phyloP scores from a whole-genome alignment of 108 stramenopile species.

The Seminavis robusta region DNA sequence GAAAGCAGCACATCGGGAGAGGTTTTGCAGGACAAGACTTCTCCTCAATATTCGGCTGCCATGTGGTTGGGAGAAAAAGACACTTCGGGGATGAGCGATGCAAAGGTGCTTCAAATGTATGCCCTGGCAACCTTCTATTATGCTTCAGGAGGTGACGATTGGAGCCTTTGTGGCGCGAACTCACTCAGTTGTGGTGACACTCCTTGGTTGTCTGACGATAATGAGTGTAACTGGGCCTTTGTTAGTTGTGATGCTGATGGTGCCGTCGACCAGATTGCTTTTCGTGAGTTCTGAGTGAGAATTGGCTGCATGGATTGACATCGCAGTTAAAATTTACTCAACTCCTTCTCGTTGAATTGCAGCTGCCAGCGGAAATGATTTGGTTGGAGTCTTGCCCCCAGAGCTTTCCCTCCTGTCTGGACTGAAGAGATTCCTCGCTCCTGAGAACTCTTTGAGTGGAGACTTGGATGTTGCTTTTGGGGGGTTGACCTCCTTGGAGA shows the following conservation, averaged over 20 bases:
- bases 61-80: conserved; percentile 28
- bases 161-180: conserved; percentile 6
- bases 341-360: no score
- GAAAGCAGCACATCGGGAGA: no score
- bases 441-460: not conserved
- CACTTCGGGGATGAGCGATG: no score
- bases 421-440: not conserved
- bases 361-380: conserved; percentile 25
- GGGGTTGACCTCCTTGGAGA: not conserved
- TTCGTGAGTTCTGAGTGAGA: conserved; percentile 25
- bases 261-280: not conserved
- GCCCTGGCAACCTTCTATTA: conserved; percentile 28
- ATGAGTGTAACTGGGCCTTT: not conserved
- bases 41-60: conserved; percentile 31
- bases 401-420: not conserved
- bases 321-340: not conserved
- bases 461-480: not conserved
- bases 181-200: no score
- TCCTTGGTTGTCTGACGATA: not conserved
- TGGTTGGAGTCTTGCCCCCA: conserved; percentile 19
- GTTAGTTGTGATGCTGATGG: conserved; percentile 3
- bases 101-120: conserved; percentile 23
- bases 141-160: conserved; percentile 3
- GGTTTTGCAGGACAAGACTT: not conserved
- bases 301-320: no score